A percentile compares a stretch with the other conserved stretches of the same genome.
Evolutionary conservation across 1,139 yeast genomes (phyloP).

Genomic region (Geotrichum reessii): DNA sequence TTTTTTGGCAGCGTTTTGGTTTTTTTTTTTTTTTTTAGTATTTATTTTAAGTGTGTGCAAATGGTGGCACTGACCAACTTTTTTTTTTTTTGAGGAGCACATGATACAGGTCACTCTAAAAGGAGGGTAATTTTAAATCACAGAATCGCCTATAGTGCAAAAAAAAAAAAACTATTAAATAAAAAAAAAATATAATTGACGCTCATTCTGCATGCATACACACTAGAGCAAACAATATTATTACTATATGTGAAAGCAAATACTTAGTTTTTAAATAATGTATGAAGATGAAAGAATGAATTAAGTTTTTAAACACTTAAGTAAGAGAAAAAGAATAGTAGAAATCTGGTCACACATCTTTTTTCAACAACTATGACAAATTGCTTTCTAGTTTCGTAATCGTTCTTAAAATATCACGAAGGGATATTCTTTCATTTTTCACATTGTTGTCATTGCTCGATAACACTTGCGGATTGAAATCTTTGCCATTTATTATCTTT

Average conservation of each 20-base stretch:
- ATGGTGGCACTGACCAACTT: neutral
- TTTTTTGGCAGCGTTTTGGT: neutral
- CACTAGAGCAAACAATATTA: neutral
- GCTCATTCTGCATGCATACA: no score
- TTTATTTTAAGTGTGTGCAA: neutral
- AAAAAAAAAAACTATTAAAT: neutral
- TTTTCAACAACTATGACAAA: neutral
- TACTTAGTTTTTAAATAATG: neutral
- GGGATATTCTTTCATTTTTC: neutral
- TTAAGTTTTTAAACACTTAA: neutral
- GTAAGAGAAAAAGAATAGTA: neutral
- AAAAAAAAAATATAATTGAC: neutral
- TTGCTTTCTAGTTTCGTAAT: constrained; percentile 16
- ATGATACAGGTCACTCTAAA: no score
- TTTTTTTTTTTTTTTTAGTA: neutral
- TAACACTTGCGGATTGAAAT: neutral
- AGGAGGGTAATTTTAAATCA: constrained; percentile 3
- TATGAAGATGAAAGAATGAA: neutral
- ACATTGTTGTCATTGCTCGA: neutral
- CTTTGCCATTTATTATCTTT: neutral
- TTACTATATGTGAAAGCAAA: neutral
- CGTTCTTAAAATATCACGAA: constrained; percentile 16
- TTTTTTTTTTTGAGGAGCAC: neutral
- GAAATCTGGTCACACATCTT: neutral
- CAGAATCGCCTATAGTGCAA: neutral